Conservation (phyloP, 345 rosid genomes). For the Citrus reticulata region DNA sequence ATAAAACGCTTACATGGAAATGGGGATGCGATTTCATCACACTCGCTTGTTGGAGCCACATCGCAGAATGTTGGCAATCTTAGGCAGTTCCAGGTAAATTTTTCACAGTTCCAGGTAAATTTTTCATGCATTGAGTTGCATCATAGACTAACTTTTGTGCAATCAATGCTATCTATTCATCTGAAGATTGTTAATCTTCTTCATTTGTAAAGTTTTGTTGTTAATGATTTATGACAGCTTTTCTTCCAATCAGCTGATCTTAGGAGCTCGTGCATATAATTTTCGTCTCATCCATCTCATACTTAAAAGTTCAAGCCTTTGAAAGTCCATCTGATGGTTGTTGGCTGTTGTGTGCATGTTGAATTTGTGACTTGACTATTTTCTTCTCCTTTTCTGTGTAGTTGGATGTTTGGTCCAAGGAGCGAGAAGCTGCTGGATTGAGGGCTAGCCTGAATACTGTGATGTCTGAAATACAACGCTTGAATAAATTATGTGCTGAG, state of each 20-base stretch:
- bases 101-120: slow-evolving; percentile 17
- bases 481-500: slow-evolving; percentile 82
- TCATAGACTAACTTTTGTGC: background rate
- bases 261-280: background rate
- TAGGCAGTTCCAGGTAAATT: slow-evolving; percentile 75
- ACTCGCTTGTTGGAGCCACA: slow-evolving; percentile 50
- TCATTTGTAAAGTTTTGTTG: background rate
- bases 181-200: background rate
- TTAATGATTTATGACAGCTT: background rate
- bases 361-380: slow-evolving; percentile 15
- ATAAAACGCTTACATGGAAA: slow-evolving; percentile 69
- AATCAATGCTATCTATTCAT: background rate
- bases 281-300: background rate
- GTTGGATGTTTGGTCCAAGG: slow-evolving; percentile 96
- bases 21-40: slow-evolving; percentile 51
- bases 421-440: slow-evolving; percentile 85
- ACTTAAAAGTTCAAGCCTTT: background rate
- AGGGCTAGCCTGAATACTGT: slow-evolving; percentile 80
- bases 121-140: background rate
- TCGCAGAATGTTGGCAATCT: slow-evolving; percentile 65
- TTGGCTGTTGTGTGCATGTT: slow-evolving; percentile 3
- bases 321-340: background rate
- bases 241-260: background rate
- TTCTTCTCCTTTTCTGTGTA: slow-evolving; percentile 26
- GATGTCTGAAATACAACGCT: slow-evolving; percentile 74